Evolutionary conservation across 2,329 filamentous ascomycete genomes (phyloP), one percentile per base, ranked within the genome.

Genomic region (Colletotrichum shisoi): DNA sequence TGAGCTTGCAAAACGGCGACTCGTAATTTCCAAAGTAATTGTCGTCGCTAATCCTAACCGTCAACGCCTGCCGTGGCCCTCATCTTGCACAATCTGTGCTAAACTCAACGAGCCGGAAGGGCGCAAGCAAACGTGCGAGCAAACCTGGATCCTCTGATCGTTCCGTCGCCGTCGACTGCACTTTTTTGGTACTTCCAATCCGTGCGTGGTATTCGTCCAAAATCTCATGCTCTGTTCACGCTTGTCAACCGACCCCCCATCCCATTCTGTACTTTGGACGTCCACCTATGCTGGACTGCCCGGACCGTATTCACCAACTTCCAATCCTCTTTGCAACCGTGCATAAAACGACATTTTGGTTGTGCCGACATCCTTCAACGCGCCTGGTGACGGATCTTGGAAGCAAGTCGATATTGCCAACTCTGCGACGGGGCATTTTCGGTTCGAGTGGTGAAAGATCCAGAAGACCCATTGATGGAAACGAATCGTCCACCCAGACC

Each of bases 11-110:
- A 34, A 31, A 57, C 58, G 52, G 34, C 40, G 61, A 63, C 12
- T 63, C 60, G 46, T 56, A 56, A 45, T 56, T 15, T 48, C 49
- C 42, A 60, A 56, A 62, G 64, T 56, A 65, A 56, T 49, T 52
- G 59, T 56, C 40, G 65, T 67, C 61, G 61, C 61, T 56, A 64
- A 67, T 60, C 37, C 53, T 42, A 39, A 64, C 17, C 53, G 58
- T 57, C 42, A 60, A 21, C 44, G 54, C 54, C 49, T 44, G 46
- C 24, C 17, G 34, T 21, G 13, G 57, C 15, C 21, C 53, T 39
- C 54, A 49, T 67, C 56, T 39, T 56, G 61, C 61, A 64, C 42
- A 51, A 21, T 21, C 34, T 44, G 64, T 54, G 54, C 61, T 24
- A 37, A 13, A 42, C 48, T 24, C 27, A 24, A 24, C 19, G 52